phyloP scores from a whole-genome alignment of 805 yeast species.

The Candida chilensis region DNA sequence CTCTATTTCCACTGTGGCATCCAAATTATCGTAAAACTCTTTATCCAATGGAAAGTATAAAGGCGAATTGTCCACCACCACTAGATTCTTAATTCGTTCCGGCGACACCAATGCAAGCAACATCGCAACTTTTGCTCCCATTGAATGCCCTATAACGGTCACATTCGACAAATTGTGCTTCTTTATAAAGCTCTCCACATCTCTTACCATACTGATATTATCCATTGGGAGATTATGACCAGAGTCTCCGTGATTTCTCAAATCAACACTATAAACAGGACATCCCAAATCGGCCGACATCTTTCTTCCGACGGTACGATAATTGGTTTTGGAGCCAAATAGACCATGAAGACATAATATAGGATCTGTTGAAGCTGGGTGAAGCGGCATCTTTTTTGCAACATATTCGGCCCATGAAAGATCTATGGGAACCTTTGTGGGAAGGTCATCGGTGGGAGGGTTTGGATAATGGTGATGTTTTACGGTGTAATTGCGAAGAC shows the following conservation, averaged over 20 bases:
- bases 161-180: conserved; percentile 16
- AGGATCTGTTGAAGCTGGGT: conserved; percentile 13
- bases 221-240: conserved; percentile 32
- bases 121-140: conserved; percentile 56
- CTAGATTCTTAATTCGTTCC: conserved; percentile 24
- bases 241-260: conserved; percentile 49
- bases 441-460: too few relatives aligned
- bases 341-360: conserved; percentile 45
- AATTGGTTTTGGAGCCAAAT: conserved; percentile 39
- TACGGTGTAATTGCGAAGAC: too few relatives aligned
- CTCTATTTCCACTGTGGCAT: conserved; percentile 28
- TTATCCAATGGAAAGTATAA: conserved; percentile 20
- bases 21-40: conserved; percentile 22
- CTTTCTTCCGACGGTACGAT: conserved; percentile 23
- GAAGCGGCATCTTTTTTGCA: neutral
- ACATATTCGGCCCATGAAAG: too few relatives aligned
- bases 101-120: conserved; percentile 30
- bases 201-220: conserved; percentile 33
- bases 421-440: too few relatives aligned
- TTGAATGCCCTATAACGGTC: conserved; percentile 41
- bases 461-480: too few relatives aligned
- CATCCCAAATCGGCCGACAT: conserved; percentile 18
- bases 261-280: conserved; percentile 33
- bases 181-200: conserved; percentile 25
- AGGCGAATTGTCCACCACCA: conserved; percentile 44